Percentiles rank a stretch among this genome's conserved stretches.
phyloP scores from a whole-genome alignment of 257 asterid genomes.

The Solanum ossicruentum region DNA sequence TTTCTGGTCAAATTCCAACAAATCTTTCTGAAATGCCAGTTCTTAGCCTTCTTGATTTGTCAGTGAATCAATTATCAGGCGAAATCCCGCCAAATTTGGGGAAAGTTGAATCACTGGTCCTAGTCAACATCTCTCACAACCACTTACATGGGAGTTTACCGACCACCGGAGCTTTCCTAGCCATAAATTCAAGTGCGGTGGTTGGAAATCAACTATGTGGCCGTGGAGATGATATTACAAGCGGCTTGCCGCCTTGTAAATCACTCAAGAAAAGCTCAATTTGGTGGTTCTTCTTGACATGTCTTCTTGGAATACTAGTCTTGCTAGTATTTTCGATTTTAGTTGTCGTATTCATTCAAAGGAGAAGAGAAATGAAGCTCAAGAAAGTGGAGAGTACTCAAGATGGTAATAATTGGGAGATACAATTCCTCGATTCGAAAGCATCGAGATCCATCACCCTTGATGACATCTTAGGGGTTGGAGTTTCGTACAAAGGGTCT shows the following conservation, averaged over 20 bases:
- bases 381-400: conserved; percentile 27
- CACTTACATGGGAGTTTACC: conserved; percentile 60
- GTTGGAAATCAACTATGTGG: conserved; percentile 47
- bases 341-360: conserved; percentile 1
- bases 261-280: conserved; percentile 5
- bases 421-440: conserved; percentile 32
- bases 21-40: conserved; percentile 58
- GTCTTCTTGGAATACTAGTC: conserved; percentile 23
- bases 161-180: conserved; percentile 56
- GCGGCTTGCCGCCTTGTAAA: conserved; percentile 52
- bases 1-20: conserved; percentile 43
- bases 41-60: conserved; percentile 70
- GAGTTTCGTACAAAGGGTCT: background rate
- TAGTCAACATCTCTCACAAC: conserved; percentile 59
- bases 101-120: conserved; percentile 48
- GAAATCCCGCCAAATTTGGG: conserved; percentile 51
- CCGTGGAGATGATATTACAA: conserved; percentile 13
- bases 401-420: conserved; percentile 47
- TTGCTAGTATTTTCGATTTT: conserved; percentile 12
- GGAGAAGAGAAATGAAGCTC: conserved; percentile 7
- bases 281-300: conserved; percentile 42
- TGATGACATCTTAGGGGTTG: conserved; percentile 21
- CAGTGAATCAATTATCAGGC: conserved; percentile 47
- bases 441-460: conserved; percentile 22
- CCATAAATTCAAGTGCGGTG: conserved; percentile 43